Conservation (phyloP, 225 moss, liverwort and hornwort genomes). For the Neckera pumila region DNA sequence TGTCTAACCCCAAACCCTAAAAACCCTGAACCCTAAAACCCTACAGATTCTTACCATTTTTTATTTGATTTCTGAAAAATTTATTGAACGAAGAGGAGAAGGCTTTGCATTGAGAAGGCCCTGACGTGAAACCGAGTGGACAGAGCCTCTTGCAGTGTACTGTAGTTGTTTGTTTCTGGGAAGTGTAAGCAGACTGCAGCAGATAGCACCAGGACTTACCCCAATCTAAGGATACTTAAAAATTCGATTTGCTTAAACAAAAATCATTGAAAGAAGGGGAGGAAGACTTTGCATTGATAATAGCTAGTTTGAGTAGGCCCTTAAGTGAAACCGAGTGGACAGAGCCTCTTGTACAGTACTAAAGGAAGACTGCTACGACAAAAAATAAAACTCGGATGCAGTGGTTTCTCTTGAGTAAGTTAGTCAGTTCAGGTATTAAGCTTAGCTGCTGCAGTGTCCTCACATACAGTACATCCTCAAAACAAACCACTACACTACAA, state of each 20-base stretch:
- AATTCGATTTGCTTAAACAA: not conserved
- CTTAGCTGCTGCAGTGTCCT: not conserved
- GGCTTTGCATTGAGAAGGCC: not conserved
- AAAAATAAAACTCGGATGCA: no score
- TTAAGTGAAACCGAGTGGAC: not conserved
- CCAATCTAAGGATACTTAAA: not conserved
- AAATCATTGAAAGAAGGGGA: not conserved
- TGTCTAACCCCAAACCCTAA: not conserved
- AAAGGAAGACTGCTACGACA: not conserved
- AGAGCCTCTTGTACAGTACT: not conserved
- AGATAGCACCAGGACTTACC: not conserved
- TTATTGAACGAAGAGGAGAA: not conserved
- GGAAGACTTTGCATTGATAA: not conserved
- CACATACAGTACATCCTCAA: not conserved
- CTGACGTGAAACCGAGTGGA: not conserved
- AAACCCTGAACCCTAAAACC: not conserved
- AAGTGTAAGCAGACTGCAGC: not conserved
- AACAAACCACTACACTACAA: not conserved
- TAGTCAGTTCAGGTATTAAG: not conserved
- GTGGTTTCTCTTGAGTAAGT: not conserved
- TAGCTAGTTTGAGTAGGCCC: not conserved
- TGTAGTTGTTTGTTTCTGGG: not conserved
- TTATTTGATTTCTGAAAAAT: not conserved
- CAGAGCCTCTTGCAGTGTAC: not conserved
- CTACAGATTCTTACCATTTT: not conserved